Evolutionary conservation across 2,329 filamentous ascomycete species (phyloP), one percentile per base, ranked within the genome.

Genomic region (Raffaelea albimanens): DNA sequence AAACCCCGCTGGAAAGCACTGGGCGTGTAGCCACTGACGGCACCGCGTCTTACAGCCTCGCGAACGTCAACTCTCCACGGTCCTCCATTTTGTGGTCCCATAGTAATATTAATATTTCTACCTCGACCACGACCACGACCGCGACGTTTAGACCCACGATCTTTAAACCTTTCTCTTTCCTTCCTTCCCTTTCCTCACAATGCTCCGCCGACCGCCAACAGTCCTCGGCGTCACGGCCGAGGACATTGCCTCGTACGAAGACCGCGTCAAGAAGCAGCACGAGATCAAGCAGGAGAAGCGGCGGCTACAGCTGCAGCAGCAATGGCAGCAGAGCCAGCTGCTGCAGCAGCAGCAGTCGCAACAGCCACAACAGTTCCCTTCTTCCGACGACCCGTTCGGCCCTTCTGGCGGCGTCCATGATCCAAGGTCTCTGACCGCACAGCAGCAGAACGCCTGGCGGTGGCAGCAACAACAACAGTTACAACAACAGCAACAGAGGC

Each of bases 191-290:
- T 29, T 29, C 13, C 13, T 29, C 25, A 13, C 25, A 20, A 63
- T 68, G 63, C 59, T 65, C n/a, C 63, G 63, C 47, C 60, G 83
- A 41, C 75, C 78, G 16, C 75, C 83, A 11, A 88, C 84, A 42
- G 76, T 76, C 14, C 77, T 88, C 52, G 70, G 74, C 47, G 75
- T 87, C 53, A 87, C 83, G 2, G 70, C 78, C 43, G 80, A 85
- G 59, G 84, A 88, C 62, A 72, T 87, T 36, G 80, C 82, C 36
- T 70, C 75, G 46, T 87, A 85, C 65, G 83, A 87, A 59, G 80
- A 83, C 61, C 72, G 80, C 51, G 68, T 67, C 21, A 58, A 58
- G 22, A 45, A 42, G 45, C 46, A 45, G 21, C 48, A 52, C 4
- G 50, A 53, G 42, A 38, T 41, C 19, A 45, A 38, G 34, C 49